Evolutionary conservation across 1,284 basidiomycete species (phyloP), one percentile per base, ranked within the genome.

Genomic region (Rhizopogon hawkerae): DNA sequence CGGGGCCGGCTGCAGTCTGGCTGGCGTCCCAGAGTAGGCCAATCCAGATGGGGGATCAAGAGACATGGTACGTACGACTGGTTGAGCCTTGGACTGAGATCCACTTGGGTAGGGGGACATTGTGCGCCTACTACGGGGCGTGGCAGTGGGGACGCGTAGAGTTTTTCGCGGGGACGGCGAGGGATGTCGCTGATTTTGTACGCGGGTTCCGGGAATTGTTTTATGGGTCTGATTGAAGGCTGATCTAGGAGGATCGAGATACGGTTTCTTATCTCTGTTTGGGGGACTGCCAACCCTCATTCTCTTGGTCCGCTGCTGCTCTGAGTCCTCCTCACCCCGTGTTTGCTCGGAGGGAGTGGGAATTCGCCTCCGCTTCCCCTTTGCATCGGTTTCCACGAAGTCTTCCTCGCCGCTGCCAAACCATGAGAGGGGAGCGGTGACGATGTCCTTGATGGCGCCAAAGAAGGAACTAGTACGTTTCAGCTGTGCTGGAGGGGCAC

Each of bases 351-450:
- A 62, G 6, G 53, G 51, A 21, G 61, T 59, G 36, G 58, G 61
- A 47, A 69, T 55, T 29, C 75, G 69, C 57, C 77, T 70, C 53
- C 76, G 72, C 61, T 80, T 83, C 55, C 75, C 76, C 41, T 66
- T 71, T 41, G 69, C 50, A 35, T 58, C 67, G 16, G 7, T 18
- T 60, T 72, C 72, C 56, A 72, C 72, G 54, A 74, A 75, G 54
- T 77, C 76, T 57, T 68, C 64, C 36, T 69, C 75, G 53, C 70
- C 64, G 61, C 67, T 64, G 55, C 65, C 64, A 55, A 83, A 74
- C 81, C 83, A 83, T 54, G 70, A 58, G 54, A 85, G 71, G 39
- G 83, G 80, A 11, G 78, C 77, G 14, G 80, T 74, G 55, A 85
- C 80, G 62, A 84, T 69, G 65, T 71, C 77, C 69, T 77, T 84